Evolutionary conservation across 1,284 basidiomycete genomes (phyloP), one percentile per base, ranked within the genome.

Genomic region (Sutorius eximius): DNA sequence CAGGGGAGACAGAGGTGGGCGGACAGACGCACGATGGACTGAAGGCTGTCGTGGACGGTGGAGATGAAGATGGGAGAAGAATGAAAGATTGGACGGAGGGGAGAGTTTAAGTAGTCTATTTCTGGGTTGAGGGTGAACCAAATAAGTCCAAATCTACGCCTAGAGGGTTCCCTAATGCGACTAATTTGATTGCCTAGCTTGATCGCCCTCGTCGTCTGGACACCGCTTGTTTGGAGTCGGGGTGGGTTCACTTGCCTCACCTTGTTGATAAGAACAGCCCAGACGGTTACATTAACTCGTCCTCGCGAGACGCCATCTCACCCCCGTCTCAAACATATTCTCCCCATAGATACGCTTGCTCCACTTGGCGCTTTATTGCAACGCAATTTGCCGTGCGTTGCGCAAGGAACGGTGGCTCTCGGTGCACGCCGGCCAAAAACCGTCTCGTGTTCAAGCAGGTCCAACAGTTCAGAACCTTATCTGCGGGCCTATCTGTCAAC

Each of bases 91-190:
- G 50, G 50, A 27, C 6, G 32, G 49, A 27, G 6, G 32, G 30
- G 45, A 7, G 45, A 45, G 59, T 63, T 72, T 70, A 70, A 73
- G 70, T 70, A 70, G 59, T 55, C 40, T 16, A 47, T 51, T 51
- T 52, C 52, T 64, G 68, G 68, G 68, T 58, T 58, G 49, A 70
- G 71, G 68, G 70, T 53, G 20, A 10, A 15, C 57, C 68, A 70
- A 73, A 73, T 34, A 73, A 49, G 16, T 27, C 40, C 66, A 70
- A 72, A 69, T 7, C 53, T 41, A 50, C 52, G 53, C 55, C 48
- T 45, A 22, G 9, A 48, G 30, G 30, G 3, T 7, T 44, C 44
- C n/a, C 55, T 34, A 34, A 51, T 53, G 12, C 16, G 51, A 43
- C 12, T 2, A 41, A 58, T 63, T 60, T 60, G 53, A 60, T 53